Conservation (phyloP, 305 asterid species). For the Fraxinus sp. region DNA sequence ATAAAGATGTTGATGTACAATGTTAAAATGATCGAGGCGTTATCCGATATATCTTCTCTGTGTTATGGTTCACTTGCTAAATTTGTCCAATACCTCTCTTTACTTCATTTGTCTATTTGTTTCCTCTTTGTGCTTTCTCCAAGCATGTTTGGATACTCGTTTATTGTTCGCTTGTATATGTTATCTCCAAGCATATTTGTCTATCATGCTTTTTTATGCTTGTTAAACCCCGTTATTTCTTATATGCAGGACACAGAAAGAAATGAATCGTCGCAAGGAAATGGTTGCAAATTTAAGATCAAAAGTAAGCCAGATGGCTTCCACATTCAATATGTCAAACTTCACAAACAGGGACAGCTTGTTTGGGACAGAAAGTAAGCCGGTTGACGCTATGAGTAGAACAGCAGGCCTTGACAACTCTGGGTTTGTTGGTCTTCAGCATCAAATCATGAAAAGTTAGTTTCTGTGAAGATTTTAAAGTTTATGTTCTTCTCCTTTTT, state of each 20-base stretch:
- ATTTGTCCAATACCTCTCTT: not conserved
- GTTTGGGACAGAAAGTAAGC: conserved; percentile 84
- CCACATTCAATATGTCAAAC: conserved; percentile 78
- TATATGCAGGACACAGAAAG: conserved; percentile 68
- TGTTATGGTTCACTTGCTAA: not conserved
- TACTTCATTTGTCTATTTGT: not conserved
- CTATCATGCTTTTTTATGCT: not conserved
- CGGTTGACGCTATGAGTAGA: conserved; percentile 68
- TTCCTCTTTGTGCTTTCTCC: not conserved
- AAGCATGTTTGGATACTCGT: not conserved
- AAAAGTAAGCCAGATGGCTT: conserved; percentile 83
- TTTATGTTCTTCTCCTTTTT: conserved; percentile 8
- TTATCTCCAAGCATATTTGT: not conserved
- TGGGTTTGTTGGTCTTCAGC: conserved; percentile 64
- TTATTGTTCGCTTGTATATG: not conserved
- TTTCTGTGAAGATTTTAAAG: conserved; percentile 11
- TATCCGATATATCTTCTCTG: not conserved
- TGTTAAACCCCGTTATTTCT: conserved; percentile 24
- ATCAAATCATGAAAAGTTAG: conserved; percentile 56
- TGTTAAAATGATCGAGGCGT: not conserved
- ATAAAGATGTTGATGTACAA: not conserved
- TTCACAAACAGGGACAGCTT: conserved; percentile 84
- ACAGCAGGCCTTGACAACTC: conserved; percentile 49
- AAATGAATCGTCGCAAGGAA: conserved; percentile 83
- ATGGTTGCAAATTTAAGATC: conserved; percentile 62